These are phyloP conservation scores for Erodium chrysanthum DNA, from an alignment of 441 rosid species.

Conservation along the genomic window DNA sequence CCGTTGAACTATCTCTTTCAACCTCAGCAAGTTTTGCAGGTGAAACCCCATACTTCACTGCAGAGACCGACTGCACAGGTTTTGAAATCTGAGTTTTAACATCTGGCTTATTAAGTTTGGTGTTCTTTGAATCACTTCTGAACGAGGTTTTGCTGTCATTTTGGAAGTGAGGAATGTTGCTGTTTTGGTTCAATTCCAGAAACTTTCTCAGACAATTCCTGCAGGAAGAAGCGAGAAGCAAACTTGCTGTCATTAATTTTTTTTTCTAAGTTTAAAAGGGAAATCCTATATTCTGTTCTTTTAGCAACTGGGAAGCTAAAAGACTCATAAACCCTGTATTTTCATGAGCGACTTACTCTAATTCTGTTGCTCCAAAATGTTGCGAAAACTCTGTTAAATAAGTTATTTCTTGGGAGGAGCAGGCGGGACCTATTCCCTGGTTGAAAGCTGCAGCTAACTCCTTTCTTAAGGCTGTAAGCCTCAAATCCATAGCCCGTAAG, in stretches of 20 bases:
- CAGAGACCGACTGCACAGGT: constrained; percentile 23
- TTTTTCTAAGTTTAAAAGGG: background rate
- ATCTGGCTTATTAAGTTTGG: constrained; percentile 19
- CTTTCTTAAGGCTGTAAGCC: constrained; percentile 42
- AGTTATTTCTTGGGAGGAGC: constrained; percentile 30
- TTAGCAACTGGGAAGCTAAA: constrained; percentile 12
- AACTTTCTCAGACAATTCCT: constrained; percentile 30
- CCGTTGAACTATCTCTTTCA: constrained; percentile 43
- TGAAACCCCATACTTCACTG: constrained; percentile 51
- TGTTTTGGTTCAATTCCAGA: constrained; percentile 24
- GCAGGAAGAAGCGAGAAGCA: constrained; percentile 16
- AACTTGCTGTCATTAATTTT: background rate
- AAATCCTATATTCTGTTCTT: constrained; percentile 8
- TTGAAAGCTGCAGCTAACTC: constrained; percentile 41
- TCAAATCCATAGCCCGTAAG: constrained; percentile 49
- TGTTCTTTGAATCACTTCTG: constrained; percentile 15
- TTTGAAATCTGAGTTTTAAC: constrained; percentile 26
- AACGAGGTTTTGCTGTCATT: constrained; percentile 21
- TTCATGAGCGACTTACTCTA: constrained; percentile 39
- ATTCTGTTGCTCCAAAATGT: constrained; percentile 40
- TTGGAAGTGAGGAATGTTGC: constrained; percentile 16
- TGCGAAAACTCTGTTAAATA: constrained; percentile 35
- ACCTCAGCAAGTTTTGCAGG: constrained; percentile 54
- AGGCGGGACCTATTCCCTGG: constrained; percentile 29
- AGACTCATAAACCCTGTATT: constrained; percentile 1